Evolutionary conservation across 176 grass and related monocot species (phyloP).

Genomic region (Puccinellia tenuiflora): DNA sequence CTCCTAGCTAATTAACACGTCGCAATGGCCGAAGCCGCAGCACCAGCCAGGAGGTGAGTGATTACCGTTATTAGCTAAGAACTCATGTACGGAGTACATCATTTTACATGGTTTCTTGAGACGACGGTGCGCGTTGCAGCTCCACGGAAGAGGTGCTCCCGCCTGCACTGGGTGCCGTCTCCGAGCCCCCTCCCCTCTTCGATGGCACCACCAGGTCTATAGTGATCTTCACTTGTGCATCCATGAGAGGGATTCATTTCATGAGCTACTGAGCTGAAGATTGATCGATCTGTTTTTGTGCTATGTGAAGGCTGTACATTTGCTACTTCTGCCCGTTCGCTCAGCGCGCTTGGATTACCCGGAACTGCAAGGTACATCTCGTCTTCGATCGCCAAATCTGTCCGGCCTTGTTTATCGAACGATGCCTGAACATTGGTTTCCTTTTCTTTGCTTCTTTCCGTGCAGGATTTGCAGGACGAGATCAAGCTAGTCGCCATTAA

Average conservation of each 20-base stretch:
- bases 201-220: slow-evolving; percentile 63
- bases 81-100: neutral
- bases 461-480: slow-evolving; percentile 53
- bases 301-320: slow-evolving; percentile 59
- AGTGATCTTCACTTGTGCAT: neutral
- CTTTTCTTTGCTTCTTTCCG: neutral
- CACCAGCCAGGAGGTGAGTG: slow-evolving; percentile 3
- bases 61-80: neutral
- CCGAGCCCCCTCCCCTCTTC: slow-evolving; percentile 50
- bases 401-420: neutral
- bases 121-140: slow-evolving; percentile 3
- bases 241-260: neutral
- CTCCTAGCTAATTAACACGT: neutral
- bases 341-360: slow-evolving; percentile 60
- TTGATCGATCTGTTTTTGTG: neutral
- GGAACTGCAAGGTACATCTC: slow-evolving; percentile 61
- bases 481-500: slow-evolving; percentile 47
- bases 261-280: neutral
- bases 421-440: neutral
- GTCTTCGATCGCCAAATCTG: neutral
- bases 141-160: slow-evolving; percentile 33
- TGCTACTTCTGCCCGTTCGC: slow-evolving; percentile 66
- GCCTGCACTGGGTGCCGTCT: slow-evolving; percentile 41
- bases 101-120: neutral
- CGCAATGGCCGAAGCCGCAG: slow-evolving; percentile 13